Conservation (phyloP, 345 rosid species). For the Turritis glabra region DNA sequence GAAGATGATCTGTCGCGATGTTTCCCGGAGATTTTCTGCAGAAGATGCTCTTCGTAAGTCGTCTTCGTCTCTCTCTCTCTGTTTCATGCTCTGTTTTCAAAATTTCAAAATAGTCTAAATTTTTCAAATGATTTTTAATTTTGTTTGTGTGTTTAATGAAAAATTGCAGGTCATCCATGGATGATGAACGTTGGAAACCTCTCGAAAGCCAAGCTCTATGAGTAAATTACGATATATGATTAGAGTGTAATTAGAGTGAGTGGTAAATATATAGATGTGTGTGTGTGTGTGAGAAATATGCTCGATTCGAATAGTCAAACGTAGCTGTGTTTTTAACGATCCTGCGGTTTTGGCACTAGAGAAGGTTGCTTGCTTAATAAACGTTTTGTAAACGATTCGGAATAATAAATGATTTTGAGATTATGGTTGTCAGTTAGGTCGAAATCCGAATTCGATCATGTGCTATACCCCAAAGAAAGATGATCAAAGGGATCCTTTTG, state of each 20-base stretch:
- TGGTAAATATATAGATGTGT: background rate
- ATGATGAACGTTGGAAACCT: conserved; percentile 32
- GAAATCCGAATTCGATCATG: background rate
- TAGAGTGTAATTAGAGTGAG: conserved; percentile 10
- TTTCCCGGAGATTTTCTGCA: conserved; percentile 67
- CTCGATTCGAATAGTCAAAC: conserved; percentile 1
- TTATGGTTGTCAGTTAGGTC: background rate
- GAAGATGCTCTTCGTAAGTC: conserved; percentile 76
- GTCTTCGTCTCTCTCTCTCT: background rate
- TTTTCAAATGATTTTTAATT: too few relatives aligned
- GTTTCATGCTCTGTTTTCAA: background rate
- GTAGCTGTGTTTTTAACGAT: background rate
- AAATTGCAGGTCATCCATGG: conserved; percentile 39
- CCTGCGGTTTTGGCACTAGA: conserved; percentile 14
- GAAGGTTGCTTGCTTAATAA: background rate
- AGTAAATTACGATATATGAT: background rate
- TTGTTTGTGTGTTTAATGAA: background rate
- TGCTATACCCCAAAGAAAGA: background rate
- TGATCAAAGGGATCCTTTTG: too few relatives aligned
- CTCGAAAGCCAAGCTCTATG: conserved; percentile 9
- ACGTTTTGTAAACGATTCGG: conserved; percentile 9
- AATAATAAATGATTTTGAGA: conserved; percentile 8
- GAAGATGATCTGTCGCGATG: conserved; percentile 80
- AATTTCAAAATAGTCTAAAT: background rate
- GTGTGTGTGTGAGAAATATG: background rate